Conservation (phyloP, 192 early-diverging fungal genomes). For the Pilaira anomala region DNA sequence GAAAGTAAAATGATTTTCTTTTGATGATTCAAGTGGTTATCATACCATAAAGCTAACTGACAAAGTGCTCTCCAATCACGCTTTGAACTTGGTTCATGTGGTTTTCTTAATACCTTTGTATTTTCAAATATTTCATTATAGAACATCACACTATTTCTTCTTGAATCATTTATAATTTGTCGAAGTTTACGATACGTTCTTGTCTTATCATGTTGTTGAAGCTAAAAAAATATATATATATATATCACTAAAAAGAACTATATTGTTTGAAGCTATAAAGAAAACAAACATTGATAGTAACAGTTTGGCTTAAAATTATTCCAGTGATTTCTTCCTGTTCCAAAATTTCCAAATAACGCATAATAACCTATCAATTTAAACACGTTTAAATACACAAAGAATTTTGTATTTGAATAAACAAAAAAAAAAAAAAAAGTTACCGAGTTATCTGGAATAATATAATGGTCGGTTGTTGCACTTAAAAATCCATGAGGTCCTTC, state of each 20-base stretch:
- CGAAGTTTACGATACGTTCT: constrained; percentile 60
- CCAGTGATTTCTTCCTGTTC: constrained; percentile 63
- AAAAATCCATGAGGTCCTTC: constrained; percentile 39
- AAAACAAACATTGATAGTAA: constrained; percentile 57
- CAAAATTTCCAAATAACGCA: constrained; percentile 68
- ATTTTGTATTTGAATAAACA: not conserved
- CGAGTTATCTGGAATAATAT: constrained; percentile 52
- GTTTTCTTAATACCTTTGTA: constrained; percentile 36
- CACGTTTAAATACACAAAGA: not conserved
- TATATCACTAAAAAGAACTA: not conserved
- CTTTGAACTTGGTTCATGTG: constrained; percentile 35
- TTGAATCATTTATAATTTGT: constrained; percentile 53
- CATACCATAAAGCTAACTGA: constrained; percentile 57
- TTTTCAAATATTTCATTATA: constrained; percentile 64
- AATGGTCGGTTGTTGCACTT: constrained; percentile 35
- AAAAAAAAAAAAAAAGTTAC: constrained; percentile 22
- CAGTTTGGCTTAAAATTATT: constrained; percentile 66
- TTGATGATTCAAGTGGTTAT: constrained; percentile 40
- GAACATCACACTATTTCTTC: constrained; percentile 59
- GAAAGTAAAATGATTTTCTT: constrained; percentile 47
- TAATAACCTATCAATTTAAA: constrained; percentile 30
- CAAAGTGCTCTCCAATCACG: constrained; percentile 58
- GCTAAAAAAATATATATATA: constrained; percentile 25
- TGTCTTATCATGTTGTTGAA: constrained; percentile 60
- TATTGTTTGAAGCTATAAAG: no score